Conservation (phyloP, 2,329 filamentous ascomycete species). For the Paecilomyces niveus region DNA sequence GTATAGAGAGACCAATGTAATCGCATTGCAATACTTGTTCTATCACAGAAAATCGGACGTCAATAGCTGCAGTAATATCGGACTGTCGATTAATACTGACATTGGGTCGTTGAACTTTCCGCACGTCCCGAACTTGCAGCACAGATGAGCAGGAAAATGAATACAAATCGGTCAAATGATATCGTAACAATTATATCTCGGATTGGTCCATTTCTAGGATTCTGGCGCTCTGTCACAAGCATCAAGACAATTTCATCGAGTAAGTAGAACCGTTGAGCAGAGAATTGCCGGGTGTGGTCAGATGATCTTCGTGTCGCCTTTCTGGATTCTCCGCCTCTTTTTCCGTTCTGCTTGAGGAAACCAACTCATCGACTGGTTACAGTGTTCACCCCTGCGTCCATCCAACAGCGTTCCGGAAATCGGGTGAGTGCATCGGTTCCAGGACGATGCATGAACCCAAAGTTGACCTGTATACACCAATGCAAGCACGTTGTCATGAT, state of each 20-base stretch:
- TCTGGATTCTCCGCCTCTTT: not conserved
- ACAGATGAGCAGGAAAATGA: not conserved
- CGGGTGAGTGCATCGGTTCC: not conserved
- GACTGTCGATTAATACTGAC: not conserved
- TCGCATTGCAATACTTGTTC: not conserved
- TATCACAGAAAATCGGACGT: not conserved
- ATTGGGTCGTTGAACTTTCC: not conserved
- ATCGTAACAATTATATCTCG: not conserved
- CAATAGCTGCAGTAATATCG: not conserved
- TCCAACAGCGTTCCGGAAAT: not conserved
- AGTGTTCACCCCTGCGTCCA: not conserved
- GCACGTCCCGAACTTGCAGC: not conserved
- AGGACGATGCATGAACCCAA: not conserved
- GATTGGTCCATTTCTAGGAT: not conserved
- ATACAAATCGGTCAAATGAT: not conserved
- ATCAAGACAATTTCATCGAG: not conserved
- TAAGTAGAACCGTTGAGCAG: not conserved
- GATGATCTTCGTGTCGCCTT: not conserved
- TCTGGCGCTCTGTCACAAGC: not conserved
- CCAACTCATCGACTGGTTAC: not conserved
- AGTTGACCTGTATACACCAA: no score
- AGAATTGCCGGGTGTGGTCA: not conserved
- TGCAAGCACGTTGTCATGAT: not conserved
- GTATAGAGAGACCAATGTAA: not conserved
- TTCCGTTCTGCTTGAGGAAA: not conserved